phyloP scores from a whole-genome alignment of 495 filamentous ascomycete species.

The Xylaria acuta region DNA sequence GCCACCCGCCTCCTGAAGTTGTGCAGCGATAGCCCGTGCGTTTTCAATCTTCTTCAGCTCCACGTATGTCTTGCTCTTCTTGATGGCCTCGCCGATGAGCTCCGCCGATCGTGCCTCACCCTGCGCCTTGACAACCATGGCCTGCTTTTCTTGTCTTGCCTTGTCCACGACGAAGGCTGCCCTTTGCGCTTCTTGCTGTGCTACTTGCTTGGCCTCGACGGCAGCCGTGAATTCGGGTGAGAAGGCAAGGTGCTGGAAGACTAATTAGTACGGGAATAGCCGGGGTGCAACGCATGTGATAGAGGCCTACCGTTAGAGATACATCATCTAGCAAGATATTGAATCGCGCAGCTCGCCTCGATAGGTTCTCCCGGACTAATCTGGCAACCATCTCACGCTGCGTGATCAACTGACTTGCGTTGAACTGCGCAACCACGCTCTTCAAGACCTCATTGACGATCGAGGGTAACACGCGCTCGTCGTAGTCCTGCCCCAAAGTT shows the following conservation, averaged over 20 bases:
- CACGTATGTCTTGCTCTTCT: constrained; percentile 96
- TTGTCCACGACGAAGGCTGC: constrained; percentile 99
- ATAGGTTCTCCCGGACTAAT: constrained; percentile 91
- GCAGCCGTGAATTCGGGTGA: constrained; percentile 99
- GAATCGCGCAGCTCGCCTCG: constrained; percentile 88
- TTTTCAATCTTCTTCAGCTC: constrained; percentile 98
- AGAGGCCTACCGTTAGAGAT: constrained; percentile 80
- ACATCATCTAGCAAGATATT: constrained; percentile 98
- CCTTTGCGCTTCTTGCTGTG: constrained; percentile 96
- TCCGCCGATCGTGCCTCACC: constrained; percentile 98
- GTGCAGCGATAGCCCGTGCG: constrained; percentile 80
- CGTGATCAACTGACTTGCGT: constrained; percentile 96
- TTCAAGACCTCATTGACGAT: constrained; percentile 99
- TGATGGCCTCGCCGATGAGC: constrained; percentile 98
- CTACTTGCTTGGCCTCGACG: constrained; percentile 98
- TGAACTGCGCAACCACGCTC: constrained; percentile 99
- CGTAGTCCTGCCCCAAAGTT: constrained; percentile 93
- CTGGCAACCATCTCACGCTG: constrained; percentile 95
- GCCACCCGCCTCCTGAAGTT: constrained; percentile 83
- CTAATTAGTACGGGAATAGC: constrained; percentile 12
- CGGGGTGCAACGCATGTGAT: neutral
- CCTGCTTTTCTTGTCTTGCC: constrained; percentile 98
- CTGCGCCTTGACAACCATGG: constrained; percentile 96
- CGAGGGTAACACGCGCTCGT: constrained; percentile 93
- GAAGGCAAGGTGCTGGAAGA: constrained; percentile 88